Conservation (phyloP, 2,329 filamentous ascomycete species). For the Calycina herbarum region DNA sequence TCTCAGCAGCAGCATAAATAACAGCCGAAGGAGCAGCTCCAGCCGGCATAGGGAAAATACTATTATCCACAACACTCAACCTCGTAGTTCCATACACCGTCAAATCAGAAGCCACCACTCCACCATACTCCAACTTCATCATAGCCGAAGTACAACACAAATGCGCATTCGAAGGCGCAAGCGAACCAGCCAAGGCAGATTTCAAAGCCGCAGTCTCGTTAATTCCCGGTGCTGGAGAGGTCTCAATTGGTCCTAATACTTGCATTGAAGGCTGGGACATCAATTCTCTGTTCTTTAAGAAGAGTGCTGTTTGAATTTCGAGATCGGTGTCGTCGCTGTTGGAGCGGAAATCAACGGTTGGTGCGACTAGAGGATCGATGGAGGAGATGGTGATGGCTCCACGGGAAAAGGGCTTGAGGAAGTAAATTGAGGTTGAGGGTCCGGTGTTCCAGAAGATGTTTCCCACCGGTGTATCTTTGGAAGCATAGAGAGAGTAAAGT, state of each 20-base stretch:
- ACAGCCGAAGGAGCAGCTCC: constrained; percentile 20
- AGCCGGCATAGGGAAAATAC: constrained; percentile 33
- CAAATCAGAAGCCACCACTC: constrained; percentile 39
- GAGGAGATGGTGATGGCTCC: constrained; percentile 38
- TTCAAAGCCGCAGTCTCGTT: constrained; percentile 78
- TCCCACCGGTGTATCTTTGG: constrained; percentile 9
- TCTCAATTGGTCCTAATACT: constrained; percentile 37
- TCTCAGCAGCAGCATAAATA: constrained; percentile 28
- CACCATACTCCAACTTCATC: constrained; percentile 33
- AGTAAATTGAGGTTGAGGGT: constrained; percentile 17
- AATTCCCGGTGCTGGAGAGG: constrained; percentile 41
- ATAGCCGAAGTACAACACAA: constrained; percentile 31
- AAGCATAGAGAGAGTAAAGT: constrained; percentile 28
- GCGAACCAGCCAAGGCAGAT: constrained; percentile 61
- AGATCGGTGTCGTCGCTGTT: constrained; percentile 41
- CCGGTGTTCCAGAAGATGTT: constrained; percentile 22
- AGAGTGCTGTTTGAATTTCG: constrained; percentile 29
- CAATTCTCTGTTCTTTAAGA: constrained; percentile 19
- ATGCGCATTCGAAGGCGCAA: constrained; percentile 56
- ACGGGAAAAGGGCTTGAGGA: constrained; percentile 37
- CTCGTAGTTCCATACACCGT: constrained; percentile 39
- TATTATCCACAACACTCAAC: constrained; percentile 44
- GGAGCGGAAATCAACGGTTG: constrained; percentile 40
- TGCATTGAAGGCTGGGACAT: constrained; percentile 38
- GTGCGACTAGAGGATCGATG: constrained; percentile 30